Percentiles rank a stretch among this genome's conserved stretches.
These are phyloP conservation scores for Eustoma russellianum DNA, from an alignment of 257 asterid genomes.

Conservation along the genomic window DNA sequence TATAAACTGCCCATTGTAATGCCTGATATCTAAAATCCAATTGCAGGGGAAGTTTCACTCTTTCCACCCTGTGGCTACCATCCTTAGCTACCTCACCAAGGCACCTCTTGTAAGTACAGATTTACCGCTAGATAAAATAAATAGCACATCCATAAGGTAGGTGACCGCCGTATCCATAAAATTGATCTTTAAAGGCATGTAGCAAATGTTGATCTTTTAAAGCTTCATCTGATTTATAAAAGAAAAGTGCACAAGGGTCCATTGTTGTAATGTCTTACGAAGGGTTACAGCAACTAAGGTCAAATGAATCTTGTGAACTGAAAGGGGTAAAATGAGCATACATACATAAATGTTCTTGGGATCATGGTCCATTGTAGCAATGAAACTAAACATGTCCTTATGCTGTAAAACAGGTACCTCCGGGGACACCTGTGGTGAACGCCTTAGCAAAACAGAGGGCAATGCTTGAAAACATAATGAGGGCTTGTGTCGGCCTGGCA, in stretches of 20 bases:
- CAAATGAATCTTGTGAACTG: too few relatives aligned
- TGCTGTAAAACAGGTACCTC: slow-evolving; percentile 65
- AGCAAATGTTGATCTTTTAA: too few relatives aligned
- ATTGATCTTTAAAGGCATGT: too few relatives aligned
- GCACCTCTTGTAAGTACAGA: slow-evolving; percentile 83
- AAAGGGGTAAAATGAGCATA: too few relatives aligned
- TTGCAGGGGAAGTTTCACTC: slow-evolving; percentile 87
- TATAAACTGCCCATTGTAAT: neutral
- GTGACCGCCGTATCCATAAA: too few relatives aligned
- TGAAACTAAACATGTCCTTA: neutral
- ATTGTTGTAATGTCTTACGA: too few relatives aligned
- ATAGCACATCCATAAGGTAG: too few relatives aligned
- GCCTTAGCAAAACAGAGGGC: slow-evolving; percentile 90
- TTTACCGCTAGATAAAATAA: too few relatives aligned
- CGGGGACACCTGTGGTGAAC: slow-evolving; percentile 97
- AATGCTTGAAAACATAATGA: slow-evolving; percentile 84
- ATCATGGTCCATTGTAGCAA: neutral
- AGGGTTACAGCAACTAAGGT: too few relatives aligned
- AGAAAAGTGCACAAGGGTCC: too few relatives aligned
- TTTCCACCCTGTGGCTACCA: slow-evolving; percentile 92
- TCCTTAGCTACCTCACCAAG: slow-evolving; percentile 91
- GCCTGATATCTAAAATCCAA: neutral
- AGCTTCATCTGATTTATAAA: too few relatives aligned
- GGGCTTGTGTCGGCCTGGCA: slow-evolving; percentile 95
- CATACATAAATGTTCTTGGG: neutral